Conservation (phyloP, 2,329 filamentous ascomycete genomes). For the Pseudocercospora fuligena region DNA sequence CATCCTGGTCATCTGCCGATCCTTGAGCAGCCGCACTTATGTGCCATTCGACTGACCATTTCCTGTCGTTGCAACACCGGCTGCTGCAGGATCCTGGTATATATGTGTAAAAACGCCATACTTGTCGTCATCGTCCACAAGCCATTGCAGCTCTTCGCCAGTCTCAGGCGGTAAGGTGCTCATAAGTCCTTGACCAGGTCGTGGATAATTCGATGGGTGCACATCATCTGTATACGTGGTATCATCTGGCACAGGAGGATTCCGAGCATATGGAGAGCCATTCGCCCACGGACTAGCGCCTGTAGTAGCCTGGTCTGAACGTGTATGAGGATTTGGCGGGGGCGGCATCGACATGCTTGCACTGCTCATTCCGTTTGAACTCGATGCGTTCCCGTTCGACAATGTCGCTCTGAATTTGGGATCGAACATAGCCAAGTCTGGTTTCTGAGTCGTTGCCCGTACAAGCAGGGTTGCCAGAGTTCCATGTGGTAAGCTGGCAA, state of each 20-base stretch:
- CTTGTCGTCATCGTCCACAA: constrained; percentile 61
- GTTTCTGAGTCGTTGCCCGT: constrained; percentile 64
- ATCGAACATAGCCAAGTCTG: constrained; percentile 69
- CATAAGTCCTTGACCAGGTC: constrained; percentile 64
- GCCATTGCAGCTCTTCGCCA: constrained; percentile 62
- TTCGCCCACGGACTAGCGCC: not conserved
- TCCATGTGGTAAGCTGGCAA: constrained; percentile 64
- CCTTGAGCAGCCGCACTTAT: not conserved
- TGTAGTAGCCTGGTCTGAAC: not conserved
- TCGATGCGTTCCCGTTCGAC: constrained; percentile 18
- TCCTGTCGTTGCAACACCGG: not conserved
- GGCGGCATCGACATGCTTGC: constrained; percentile 8
- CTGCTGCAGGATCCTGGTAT: constrained; percentile 29
- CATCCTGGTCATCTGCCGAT: not conserved
- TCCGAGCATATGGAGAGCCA: constrained; percentile 3
- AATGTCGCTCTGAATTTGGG: constrained; percentile 34
- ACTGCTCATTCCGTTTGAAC: constrained; percentile 23
- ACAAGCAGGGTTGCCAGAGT: constrained; percentile 69
- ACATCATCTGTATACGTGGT: constrained; percentile 59
- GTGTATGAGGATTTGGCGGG: not conserved
- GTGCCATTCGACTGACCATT: not conserved
- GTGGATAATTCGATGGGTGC: constrained; percentile 64
- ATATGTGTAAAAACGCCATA: constrained; percentile 62
- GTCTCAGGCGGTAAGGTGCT: constrained; percentile 59
- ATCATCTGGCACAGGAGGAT: constrained; percentile 45